Evolutionary conservation across 331 rosid species (phyloP).

Genomic region (Malus hybrid): DNA sequence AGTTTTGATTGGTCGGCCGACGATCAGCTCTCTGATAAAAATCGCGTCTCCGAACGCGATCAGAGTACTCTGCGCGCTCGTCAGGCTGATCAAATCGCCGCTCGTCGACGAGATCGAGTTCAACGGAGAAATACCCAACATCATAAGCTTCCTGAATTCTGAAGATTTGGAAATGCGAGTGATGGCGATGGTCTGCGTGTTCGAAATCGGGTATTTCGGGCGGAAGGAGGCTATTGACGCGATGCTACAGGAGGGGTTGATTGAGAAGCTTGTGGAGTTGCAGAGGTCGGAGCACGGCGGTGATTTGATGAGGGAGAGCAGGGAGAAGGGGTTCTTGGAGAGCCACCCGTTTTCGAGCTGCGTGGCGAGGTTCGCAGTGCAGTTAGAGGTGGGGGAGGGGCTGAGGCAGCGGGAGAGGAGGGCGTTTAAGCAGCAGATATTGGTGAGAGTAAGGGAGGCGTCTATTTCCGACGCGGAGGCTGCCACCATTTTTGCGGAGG

Average conservation of each 20-base stretch:
- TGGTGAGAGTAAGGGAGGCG: conserved; percentile 54
- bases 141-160: conserved; percentile 34
- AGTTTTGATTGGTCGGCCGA: conserved; percentile 50
- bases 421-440: conserved; percentile 57
- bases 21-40: conserved; percentile 32
- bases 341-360: conserved; percentile 63
- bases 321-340: conserved; percentile 31
- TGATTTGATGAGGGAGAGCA: conserved; percentile 37
- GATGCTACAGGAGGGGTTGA: conserved; percentile 58
- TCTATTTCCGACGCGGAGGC: conserved; percentile 74
- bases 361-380: conserved; percentile 80
- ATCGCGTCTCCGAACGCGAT: conserved; percentile 45
- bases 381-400: conserved; percentile 89
- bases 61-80: conserved; percentile 41
- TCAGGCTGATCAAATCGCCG: conserved; percentile 68
- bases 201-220: conserved; percentile 82
- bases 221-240: conserved; percentile 88
- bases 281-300: conserved; percentile 68
- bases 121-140: conserved; percentile 44
- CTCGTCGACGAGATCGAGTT: conserved; percentile 72
- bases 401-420: conserved; percentile 85
- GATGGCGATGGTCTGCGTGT: conserved; percentile 48
- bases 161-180: conserved; percentile 28
- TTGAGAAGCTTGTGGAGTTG: conserved; percentile 60
- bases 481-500: conserved; percentile 77